Base-by-base conservation (phyloP, 768 basidiomycete genomes). In the Suillus clintonianus region DNA sequence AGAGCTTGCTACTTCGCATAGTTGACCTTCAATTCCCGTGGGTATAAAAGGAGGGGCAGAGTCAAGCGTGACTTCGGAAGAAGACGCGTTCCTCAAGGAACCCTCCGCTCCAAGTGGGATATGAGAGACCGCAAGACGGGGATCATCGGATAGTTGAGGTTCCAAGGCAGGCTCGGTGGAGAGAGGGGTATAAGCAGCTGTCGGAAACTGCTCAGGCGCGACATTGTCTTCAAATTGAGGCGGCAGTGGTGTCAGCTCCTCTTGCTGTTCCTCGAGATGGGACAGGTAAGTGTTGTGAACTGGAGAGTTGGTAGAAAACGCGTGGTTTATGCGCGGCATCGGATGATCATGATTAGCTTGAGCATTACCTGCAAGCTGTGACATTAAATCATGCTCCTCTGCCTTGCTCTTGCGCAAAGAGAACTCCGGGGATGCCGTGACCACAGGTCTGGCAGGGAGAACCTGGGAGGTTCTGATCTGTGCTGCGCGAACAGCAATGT, bases 401-500 rank as follows among this genome's bases (percentile, higher is more conserved):
- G 24, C 24, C 50, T n/a, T 37, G 36, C 37, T 59, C 51, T 13
- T 48, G 61, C 22, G 60, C 22, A 27, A 42, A 56, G 10, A 47
- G 11, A 36, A 47, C 24, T 57, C 56, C 17, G 24, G 22, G 24
- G 36, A 43, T 5, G 15, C 27, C 27, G 27, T 27, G 27, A 27
- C 48, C 43, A 47, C 22, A 9, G 60, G 45, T 32, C 60, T 69
- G 8, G 42, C 59, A 41, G 60, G 64, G 27, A 63, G 22, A 8
- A 37, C 62, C 59, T 82, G 83, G 9, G 81, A 73, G 22, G 82
- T 82, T 71, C 86, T 82, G 41, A 89, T 82, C 41, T 81, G 82
- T 4, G 86, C 86, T 39, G 87, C 89, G 80, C 87, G 84, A 13
- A 83, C 78, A 41, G 89, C 71, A 61, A 93, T 86, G 61, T 89